These are phyloP conservation scores for Fusarium heterosporum DNA, from an alignment of 2,329 filamentous ascomycete species.

Conservation along the genomic window DNA sequence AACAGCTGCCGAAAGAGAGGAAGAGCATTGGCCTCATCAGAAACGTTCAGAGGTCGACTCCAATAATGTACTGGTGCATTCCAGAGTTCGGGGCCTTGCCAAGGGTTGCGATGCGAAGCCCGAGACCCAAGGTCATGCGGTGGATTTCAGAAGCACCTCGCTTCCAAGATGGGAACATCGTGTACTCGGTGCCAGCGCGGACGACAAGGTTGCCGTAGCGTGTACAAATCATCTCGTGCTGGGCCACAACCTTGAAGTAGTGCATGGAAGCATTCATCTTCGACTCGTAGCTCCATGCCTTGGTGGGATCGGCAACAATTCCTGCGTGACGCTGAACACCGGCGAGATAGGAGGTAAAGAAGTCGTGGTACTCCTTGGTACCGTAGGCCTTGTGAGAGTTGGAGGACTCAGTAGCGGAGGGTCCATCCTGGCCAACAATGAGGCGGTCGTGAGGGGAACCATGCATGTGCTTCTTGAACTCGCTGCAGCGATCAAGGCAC, in stretches of 20 bases:
- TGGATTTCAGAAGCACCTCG: conserved; percentile 28
- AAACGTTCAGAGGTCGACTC: not conserved
- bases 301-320: conserved; percentile 2
- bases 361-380: conserved; percentile 27
- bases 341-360: conserved; percentile 24
- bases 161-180: conserved; percentile 45
- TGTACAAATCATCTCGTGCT: conserved; percentile 26
- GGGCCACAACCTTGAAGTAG: conserved; percentile 30
- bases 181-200: conserved; percentile 4
- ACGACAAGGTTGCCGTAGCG: conserved; percentile 10
- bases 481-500: conserved; percentile 25
- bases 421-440: conserved; percentile 37
- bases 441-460: conserved; percentile 19
- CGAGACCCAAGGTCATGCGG: conserved; percentile 18
- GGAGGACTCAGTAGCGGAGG: not conserved
- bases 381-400: conserved; percentile 19
- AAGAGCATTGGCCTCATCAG: not conserved
- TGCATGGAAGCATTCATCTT: conserved; percentile 26
- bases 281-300: conserved; percentile 22
- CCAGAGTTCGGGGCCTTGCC: conserved; percentile 36
- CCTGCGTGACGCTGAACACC: conserved; percentile 21
- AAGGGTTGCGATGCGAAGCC: conserved; percentile 28
- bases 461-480: conserved; percentile 11
- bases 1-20: not conserved
- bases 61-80: conserved; percentile 37